Evolutionary conservation across 108 stramenopile genomes (phyloP).

Genomic region (Parietichytrium sp.): DNA sequence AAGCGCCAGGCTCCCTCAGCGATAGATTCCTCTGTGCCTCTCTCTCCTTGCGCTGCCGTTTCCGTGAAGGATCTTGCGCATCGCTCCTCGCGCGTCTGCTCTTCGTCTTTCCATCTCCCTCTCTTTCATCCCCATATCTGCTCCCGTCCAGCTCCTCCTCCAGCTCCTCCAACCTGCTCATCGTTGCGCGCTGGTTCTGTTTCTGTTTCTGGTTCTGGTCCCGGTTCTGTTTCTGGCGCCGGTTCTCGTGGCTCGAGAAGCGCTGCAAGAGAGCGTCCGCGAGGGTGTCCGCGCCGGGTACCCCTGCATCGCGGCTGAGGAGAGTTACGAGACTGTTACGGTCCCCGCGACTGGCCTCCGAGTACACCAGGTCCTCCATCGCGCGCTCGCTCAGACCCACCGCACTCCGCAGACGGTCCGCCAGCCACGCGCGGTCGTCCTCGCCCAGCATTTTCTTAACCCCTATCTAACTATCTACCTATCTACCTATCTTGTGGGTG

Average conservation of each 20-base stretch:
- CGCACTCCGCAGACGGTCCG: background rate
- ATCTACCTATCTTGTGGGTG: no score
- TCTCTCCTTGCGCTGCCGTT: background rate
- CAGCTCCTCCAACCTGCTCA: background rate
- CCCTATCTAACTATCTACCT: no score
- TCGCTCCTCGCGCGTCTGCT: slow-evolving; percentile 8
- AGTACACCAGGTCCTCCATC: background rate
- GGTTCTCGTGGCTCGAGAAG: no score
- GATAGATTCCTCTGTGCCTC: background rate
- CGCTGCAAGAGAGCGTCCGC: no score
- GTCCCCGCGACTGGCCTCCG: background rate
- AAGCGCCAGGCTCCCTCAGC: background rate
- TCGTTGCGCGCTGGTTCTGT: background rate
- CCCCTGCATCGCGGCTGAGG: no score
- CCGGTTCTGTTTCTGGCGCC: background rate
- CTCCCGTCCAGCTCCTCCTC: background rate
- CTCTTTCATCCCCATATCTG: background rate
- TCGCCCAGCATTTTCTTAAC: no score
- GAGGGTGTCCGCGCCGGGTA: no score
- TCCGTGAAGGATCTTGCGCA: background rate
- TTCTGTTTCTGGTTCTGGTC: background rate
- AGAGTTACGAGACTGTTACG: background rate
- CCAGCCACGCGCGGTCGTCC: no score
- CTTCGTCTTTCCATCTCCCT: no score
- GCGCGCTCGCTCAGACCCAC: slow-evolving; percentile 5